Evolutionary conservation across 139 green algal genomes (phyloP).

Genomic region (Chlamydomonas incerta): DNA sequence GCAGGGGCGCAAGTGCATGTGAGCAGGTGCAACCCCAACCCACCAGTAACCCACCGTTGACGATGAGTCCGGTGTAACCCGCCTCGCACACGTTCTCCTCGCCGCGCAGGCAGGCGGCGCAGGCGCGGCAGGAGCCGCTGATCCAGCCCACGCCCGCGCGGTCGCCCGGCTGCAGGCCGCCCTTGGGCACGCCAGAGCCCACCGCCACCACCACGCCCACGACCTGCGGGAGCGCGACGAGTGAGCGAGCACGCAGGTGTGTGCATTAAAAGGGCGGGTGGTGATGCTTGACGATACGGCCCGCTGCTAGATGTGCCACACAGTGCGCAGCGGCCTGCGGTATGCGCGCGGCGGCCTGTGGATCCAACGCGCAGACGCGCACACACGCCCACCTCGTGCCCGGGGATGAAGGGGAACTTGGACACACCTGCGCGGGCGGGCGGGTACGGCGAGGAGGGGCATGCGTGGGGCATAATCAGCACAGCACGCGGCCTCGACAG

Average conservation of each 20-base stretch:
- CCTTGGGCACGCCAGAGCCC: not conserved
- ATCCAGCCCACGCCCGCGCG: slow-evolving; percentile 71
- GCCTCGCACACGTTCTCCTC: slow-evolving; percentile 68
- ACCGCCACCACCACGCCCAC: slow-evolving; percentile 28
- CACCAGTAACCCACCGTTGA: slow-evolving; percentile 36
- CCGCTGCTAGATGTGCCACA: too few relatives aligned
- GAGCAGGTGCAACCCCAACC: too few relatives aligned
- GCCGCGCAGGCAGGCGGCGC: slow-evolving; percentile 59
- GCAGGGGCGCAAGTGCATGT: too few relatives aligned
- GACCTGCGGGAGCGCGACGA: not conserved
- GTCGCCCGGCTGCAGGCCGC: slow-evolving; percentile 30
- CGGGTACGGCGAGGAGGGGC: too few relatives aligned
- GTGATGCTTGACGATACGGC: too few relatives aligned
- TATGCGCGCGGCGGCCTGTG: too few relatives aligned
- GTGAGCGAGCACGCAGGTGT: too few relatives aligned
- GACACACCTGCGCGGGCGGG: slow-evolving; percentile 17
- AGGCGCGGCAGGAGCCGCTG: slow-evolving; percentile 61
- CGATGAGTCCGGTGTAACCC: slow-evolving; percentile 62
- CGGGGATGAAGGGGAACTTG: slow-evolving; percentile 58
- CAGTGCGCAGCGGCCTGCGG: too few relatives aligned
- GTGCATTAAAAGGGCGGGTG: too few relatives aligned
- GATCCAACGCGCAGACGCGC: too few relatives aligned
- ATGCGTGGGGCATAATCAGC: too few relatives aligned
- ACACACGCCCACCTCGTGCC: slow-evolving; percentile 34
- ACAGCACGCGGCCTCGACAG: too few relatives aligned